Evolutionary conservation across 805 yeast species (phyloP), one percentile per base, ranked within the genome.

Genomic region (Monosporozyma servazzii): DNA sequence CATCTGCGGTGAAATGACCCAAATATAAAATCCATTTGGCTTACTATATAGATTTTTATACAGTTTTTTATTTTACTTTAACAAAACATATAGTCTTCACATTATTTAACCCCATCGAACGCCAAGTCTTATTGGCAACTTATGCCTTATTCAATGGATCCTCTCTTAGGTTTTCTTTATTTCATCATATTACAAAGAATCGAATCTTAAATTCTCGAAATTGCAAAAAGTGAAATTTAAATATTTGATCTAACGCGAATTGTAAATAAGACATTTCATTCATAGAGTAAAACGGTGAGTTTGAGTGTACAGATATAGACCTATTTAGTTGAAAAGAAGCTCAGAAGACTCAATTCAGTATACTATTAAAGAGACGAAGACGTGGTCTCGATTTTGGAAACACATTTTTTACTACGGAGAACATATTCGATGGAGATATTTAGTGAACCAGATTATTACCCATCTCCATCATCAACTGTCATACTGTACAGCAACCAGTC

Each of bases 371-470:
- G 17, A 33, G 15, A 11, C 8, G 17, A 33, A 33, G 37, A 15
- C 17, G 18, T 33, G 37, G 37, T 15, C 37, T 33, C 37, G 15
- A 33, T 33, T 15, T 33, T 33, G 37, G n/a, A 33, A 13, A 33
- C 15, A 11, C 25, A 43, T 11, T 9, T 25, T 25, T 25, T 5
- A 36, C 27, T 17, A 18, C 20, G 15, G 8, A 33, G 3, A 33
- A 15, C 8, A 33, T 15, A 13, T 7, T 15, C 40, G 23, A 60
- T 60, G 61, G 62, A 60, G 30, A 48, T 58, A 13, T 64, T 58
- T 37, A 56, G 64, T 45, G 51, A 51, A 17, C 55, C 54, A 18
- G 61, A 64, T 43, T 65, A 65, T 48, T 66, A 63, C 55, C 70
- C 70, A 3, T 52, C 55, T 21, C 68, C 69, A 3, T 57, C 65